phyloP scores from a whole-genome alignment of 2,329 filamentous ascomycete species.

The Diaporthe sp. region DNA sequence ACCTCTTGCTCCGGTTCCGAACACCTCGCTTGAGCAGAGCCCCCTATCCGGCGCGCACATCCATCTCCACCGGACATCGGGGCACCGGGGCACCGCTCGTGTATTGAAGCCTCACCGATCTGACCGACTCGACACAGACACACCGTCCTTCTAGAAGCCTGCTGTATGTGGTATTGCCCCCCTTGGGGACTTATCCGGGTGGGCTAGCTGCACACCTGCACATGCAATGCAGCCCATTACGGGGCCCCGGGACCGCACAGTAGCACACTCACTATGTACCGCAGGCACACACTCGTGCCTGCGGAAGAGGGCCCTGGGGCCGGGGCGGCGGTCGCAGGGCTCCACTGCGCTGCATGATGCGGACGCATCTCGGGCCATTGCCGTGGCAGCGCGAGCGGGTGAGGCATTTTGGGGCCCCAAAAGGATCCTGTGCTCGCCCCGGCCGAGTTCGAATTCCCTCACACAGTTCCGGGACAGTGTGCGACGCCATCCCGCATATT shows the following conservation, averaged over 20 bases:
- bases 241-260: slow-evolving; percentile 29
- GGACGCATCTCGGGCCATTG: slow-evolving; percentile 33
- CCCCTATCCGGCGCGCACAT: not conserved
- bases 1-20: slow-evolving; percentile 10
- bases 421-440: not conserved
- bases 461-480: slow-evolving; percentile 30
- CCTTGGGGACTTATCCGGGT: slow-evolving; percentile 8
- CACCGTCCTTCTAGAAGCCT: slow-evolving; percentile 31
- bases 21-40: not conserved
- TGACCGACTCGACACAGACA: slow-evolving; percentile 10
- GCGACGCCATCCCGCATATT: not conserved
- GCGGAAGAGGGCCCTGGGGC: not conserved
- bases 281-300: not conserved
- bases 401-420: slow-evolving; percentile 25
- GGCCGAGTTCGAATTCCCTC: slow-evolving; percentile 31
- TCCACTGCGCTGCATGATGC: slow-evolving; percentile 23
- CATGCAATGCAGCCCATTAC: slow-evolving; percentile 31
- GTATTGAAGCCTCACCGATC: slow-evolving; percentile 8
- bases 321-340: slow-evolving; percentile 6
- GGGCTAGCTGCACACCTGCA: slow-evolving; percentile 10
- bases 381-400: slow-evolving; percentile 8
- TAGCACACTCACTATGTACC: not conserved
- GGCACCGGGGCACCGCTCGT: slow-evolving; percentile 27
- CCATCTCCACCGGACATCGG: slow-evolving; percentile 26
- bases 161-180: slow-evolving; percentile 3